Percentiles rank a stretch among this genome's conserved stretches.
phyloP scores from a whole-genome alignment of 305 asterid genomes.

The Rubia tinctorum region DNA sequence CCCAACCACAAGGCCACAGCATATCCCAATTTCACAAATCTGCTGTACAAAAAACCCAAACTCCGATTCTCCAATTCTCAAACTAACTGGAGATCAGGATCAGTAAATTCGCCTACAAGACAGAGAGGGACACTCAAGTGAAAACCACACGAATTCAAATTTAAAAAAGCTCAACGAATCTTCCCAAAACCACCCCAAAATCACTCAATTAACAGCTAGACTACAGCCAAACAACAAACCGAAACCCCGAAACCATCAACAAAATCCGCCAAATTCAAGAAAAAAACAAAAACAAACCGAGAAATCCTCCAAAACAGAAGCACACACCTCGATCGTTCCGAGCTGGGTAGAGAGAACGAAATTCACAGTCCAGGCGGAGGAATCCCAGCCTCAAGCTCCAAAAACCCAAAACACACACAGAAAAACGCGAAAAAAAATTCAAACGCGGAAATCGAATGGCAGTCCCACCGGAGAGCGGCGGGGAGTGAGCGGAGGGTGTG shows the following conservation, averaged over 20 bases:
- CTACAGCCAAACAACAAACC: not conserved
- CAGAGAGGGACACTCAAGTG: not conserved
- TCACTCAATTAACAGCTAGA: not conserved
- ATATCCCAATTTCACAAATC: not conserved
- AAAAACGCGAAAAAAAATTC: not conserved
- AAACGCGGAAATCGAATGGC: not conserved
- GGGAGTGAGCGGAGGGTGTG: not conserved
- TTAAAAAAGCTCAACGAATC: not conserved
- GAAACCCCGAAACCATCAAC: not conserved
- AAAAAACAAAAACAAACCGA: not conserved
- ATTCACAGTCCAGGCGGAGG: constrained; percentile 10
- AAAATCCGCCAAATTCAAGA: constrained; percentile 13
- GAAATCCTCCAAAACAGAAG: not conserved
- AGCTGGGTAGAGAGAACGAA: not conserved
- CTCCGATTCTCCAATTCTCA: not conserved
- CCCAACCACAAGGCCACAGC: not conserved
- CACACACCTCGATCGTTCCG: constrained; percentile 9
- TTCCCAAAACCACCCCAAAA: not conserved
- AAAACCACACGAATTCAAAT: constrained; percentile 16
- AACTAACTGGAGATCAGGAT: constrained; percentile 8
- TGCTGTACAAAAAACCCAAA: not conserved
- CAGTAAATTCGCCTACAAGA: not conserved
- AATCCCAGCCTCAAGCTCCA: not conserved
- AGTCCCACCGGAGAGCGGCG: not conserved
- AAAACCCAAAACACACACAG: not conserved